These are phyloP conservation scores for Suillus bovinus DNA, from an alignment of 768 basidiomycete genomes.

Conservation along the genomic window DNA sequence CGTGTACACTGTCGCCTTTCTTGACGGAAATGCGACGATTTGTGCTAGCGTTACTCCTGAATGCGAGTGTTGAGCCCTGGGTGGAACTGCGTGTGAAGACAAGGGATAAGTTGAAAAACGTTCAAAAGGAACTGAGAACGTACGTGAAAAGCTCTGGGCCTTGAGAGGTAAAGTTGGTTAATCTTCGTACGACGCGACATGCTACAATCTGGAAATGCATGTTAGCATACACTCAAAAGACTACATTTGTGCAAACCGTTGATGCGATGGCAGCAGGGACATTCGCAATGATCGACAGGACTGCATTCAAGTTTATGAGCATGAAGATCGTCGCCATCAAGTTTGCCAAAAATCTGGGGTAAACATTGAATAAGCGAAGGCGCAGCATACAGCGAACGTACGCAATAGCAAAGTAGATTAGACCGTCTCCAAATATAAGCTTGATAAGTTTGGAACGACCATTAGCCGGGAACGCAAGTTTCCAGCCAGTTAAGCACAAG, in stretches of 20 bases:
- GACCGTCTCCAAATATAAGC: slow-evolving; percentile 70
- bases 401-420: slow-evolving; percentile 74
- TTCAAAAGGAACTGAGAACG: slow-evolving; percentile 23
- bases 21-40: slow-evolving; percentile 33
- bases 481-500: slow-evolving; percentile 59
- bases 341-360: slow-evolving; percentile 64
- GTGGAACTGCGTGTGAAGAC: slow-evolving; percentile 33
- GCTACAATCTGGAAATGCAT: slow-evolving; percentile 56
- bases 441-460: slow-evolving; percentile 58
- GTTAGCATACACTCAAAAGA: neutral
- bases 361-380: slow-evolving; percentile 10
- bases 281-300: slow-evolving; percentile 74
- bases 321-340: slow-evolving; percentile 61
- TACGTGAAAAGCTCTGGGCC: slow-evolving; percentile 55
- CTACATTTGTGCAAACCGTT: slow-evolving; percentile 44
- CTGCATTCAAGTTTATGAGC: slow-evolving; percentile 66
- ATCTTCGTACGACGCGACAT: slow-evolving; percentile 59
- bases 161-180: slow-evolving; percentile 55
- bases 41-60: slow-evolving; percentile 43
- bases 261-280: slow-evolving; percentile 71
- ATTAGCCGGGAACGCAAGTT: slow-evolving; percentile 48
- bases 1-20: slow-evolving; percentile 54
- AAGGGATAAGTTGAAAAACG: slow-evolving; percentile 13
- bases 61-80: slow-evolving; percentile 58
- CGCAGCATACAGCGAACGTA: slow-evolving; percentile 35